Evolutionary conservation across 1,139 yeast genomes (phyloP), one percentile per base, ranked within the genome.

Genomic region (Yamadazyma friedrichii): DNA sequence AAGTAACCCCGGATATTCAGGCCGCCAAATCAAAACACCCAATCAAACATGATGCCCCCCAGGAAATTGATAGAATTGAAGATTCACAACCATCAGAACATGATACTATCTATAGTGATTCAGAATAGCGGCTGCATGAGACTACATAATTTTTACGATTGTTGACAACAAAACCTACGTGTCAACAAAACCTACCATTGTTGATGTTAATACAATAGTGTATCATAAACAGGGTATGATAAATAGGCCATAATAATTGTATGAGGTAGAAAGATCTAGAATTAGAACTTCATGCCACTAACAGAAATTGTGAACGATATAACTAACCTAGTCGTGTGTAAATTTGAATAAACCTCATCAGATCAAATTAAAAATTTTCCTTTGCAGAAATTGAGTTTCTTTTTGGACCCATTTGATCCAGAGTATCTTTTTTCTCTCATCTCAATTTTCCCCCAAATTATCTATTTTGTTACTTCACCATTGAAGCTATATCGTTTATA

Each of bases 61-160:
- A 31, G 15, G 12, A 31, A 31, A 24, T 20, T 20, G 38, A 35
- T 2, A 12, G 9, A 6, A 35, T 15, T n/a, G 26, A 35, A 3
- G 38, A 29, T 13, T 28, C 33, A 4, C 33, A 15, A 28, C 24
- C 24, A 6, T 20, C 33, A 15, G 38, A 35, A 9, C 11, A 28
- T 15, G 37, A 35, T 16, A 34, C 31, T 17, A 34, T 34, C 11
- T 34, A 34, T 26, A 34, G 37, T 16, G 37, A 34, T n/a, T 26
- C 37, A 27, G 37, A 34, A 10, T 33, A 22, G 24, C 8, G 28
- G 28, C 28, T n/a, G n/a, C n/a, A n/a, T n/a, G n/a, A n/a, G n/a
- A n/a, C n/a, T n/a, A n/a, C n/a, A n/a, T n/a, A n/a, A n/a, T n/a
- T n/a, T n/a, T n/a, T n/a, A n/a, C n/a, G n/a, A n/a, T n/a, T n/a